Percentiles rank a stretch among this genome's conserved stretches.
These are phyloP conservation scores for Tulasnella sp. DNA, from an alignment of 768 basidiomycete species.

Conservation along the genomic window DNA sequence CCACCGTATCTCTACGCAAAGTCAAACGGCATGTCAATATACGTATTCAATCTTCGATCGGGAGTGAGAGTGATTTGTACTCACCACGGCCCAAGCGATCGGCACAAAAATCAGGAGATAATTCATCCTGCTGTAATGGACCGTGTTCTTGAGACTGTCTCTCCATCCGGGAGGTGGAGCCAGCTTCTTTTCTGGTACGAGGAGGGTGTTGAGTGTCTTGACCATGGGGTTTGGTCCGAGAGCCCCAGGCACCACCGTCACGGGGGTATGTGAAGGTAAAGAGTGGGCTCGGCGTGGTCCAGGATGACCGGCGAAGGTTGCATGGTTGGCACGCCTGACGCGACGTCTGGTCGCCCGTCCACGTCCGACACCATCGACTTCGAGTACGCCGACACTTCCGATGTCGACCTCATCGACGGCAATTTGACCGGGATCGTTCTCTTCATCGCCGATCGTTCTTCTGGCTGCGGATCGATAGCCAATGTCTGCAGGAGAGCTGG, in stretches of 20 bases:
- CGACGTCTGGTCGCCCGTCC: conserved; percentile 6
- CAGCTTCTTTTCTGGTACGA: conserved; percentile 11
- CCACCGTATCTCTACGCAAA: conserved; percentile 3
- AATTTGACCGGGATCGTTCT: neutral
- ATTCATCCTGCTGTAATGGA: conserved; percentile 12
- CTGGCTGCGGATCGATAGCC: neutral
- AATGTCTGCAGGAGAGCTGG: conserved; percentile 11
- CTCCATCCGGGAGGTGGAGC: conserved; percentile 11
- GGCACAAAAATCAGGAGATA: conserved; percentile 10
- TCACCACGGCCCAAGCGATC: conserved; percentile 14
- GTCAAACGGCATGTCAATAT: neutral
- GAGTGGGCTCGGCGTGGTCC: conserved; percentile 4
- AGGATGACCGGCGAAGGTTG: neutral
- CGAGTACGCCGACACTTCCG: neutral
- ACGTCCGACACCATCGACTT: neutral
- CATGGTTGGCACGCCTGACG: neutral
- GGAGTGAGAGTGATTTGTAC: too few relatives aligned
- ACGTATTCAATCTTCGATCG: too few relatives aligned
- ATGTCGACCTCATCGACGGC: neutral
- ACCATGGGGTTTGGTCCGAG: conserved; percentile 9
- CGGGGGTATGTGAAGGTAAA: conserved; percentile 13
- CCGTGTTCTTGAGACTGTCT: conserved; percentile 9
- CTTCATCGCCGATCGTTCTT: neutral
- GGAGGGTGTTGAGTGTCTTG: conserved; percentile 12
- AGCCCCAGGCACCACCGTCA: neutral